Evolutionary conservation across 352 stramenopile genomes (phyloP).

Genomic region (Pythium coloratum): DNA sequence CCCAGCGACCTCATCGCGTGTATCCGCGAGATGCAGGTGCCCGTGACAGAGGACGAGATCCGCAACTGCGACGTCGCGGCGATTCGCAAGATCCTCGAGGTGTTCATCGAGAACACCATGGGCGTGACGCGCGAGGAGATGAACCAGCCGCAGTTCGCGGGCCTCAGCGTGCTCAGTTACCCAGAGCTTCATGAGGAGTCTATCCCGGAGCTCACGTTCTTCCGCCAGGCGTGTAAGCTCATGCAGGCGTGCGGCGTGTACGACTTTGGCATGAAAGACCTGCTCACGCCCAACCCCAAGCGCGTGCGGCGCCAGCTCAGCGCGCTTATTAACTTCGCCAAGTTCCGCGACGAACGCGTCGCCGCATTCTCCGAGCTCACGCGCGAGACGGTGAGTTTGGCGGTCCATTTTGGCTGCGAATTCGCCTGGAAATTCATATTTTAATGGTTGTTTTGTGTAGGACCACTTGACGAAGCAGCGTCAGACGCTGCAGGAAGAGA

Average conservation of each 20-base stretch:
- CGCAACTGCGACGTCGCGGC: slow-evolving; percentile 63
- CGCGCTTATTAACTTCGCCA: slow-evolving; percentile 97
- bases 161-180: slow-evolving; percentile 77
- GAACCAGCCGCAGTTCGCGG: slow-evolving; percentile 86
- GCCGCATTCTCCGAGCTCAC: slow-evolving; percentile 56
- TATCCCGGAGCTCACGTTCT: slow-evolving; percentile 93
- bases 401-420: no score
- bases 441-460: slow-evolving; percentile 13
- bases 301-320: slow-evolving; percentile 92
- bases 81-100: slow-evolving; percentile 88
- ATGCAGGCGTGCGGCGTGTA: slow-evolving; percentile 91
- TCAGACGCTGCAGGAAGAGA: slow-evolving; percentile 58
- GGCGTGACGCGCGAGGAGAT: slow-evolving; percentile 91
- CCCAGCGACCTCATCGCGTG: slow-evolving; percentile 91
- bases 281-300: slow-evolving; percentile 87
- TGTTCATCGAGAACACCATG: slow-evolving; percentile 89
- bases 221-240: slow-evolving; percentile 86
- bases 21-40: slow-evolving; percentile 89
- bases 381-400: slow-evolving; percentile 37
- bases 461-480: slow-evolving; percentile 52
- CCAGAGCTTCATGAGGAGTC: slow-evolving; percentile 94
- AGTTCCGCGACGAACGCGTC: slow-evolving; percentile 94
- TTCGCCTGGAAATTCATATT: not conserved
- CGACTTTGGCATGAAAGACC: slow-evolving; percentile 94
- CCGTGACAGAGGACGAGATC: slow-evolving; percentile 89